Percentiles rank a stretch among this genome's conserved stretches.
Evolutionary conservation across 106 monocot genomes (phyloP).

Genomic region (Apostasia shenzhenica): DNA sequence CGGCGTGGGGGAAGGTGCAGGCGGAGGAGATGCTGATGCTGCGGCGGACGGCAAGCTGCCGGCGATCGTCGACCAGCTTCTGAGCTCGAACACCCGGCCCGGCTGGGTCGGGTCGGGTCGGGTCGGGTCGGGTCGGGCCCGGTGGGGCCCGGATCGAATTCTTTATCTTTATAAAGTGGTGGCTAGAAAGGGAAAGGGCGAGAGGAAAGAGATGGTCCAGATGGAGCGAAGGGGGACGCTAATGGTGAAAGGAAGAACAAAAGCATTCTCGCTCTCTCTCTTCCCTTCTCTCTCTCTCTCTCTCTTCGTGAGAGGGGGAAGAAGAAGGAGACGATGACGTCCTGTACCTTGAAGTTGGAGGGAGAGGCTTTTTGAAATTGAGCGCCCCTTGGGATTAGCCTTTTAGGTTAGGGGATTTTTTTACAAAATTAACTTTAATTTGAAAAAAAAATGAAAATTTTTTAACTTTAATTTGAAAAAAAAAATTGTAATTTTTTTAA

Average conservation of each 20-base stretch:
- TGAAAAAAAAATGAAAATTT: too few species aligned
- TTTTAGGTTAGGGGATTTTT: too few species aligned
- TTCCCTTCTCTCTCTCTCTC: neutral
- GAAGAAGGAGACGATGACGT: neutral
- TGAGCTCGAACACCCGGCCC: neutral
- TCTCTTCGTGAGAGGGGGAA: neutral
- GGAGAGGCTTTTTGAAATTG: too few species aligned
- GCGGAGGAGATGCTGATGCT: slow-evolving; percentile 62
- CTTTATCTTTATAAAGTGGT: neutral
- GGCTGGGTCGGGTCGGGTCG: neutral
- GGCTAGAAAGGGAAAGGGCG: neutral
- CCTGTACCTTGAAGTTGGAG: too few species aligned
- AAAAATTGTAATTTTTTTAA: too few species aligned
- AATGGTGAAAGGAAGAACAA: neutral
- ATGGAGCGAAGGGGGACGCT: neutral
- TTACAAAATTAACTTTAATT: too few species aligned
- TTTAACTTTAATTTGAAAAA: too few species aligned
- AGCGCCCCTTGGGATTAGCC: too few species aligned
- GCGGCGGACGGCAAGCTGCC: slow-evolving; percentile 45
- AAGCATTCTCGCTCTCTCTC: neutral
- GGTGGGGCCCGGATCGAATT: too few species aligned
- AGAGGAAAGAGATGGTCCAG: neutral
- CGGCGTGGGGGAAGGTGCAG: slow-evolving; percentile 38
- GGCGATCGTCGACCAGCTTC: neutral
- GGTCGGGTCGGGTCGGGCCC: neutral